These are phyloP conservation scores for Aspergillus melleus DNA, from an alignment of 2,329 filamentous ascomycete species.

Conservation along the genomic window DNA sequence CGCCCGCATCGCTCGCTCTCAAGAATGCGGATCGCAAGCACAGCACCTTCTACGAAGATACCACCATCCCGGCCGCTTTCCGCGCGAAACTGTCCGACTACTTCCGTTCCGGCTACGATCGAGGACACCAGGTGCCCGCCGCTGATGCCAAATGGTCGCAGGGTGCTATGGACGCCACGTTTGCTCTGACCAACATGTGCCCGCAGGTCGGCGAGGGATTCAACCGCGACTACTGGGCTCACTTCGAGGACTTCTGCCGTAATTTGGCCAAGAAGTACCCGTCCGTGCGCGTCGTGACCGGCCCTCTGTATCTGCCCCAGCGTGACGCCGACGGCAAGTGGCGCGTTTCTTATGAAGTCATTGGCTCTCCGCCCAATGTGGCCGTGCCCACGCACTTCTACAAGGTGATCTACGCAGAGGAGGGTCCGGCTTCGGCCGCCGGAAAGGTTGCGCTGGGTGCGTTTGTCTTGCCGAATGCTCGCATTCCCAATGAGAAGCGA, in stretches of 20 bases:
- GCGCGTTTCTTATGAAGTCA: constrained; percentile 93
- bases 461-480: constrained; percentile 91
- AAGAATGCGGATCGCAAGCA: constrained; percentile 80
- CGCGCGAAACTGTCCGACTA: constrained; percentile 91
- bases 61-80: constrained; percentile 77
- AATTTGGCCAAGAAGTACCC: constrained; percentile 78
- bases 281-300: constrained; percentile 86
- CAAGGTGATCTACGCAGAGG: constrained; percentile 97
- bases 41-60: constrained; percentile 81
- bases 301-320: constrained; percentile 88
- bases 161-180: constrained; percentile 90
- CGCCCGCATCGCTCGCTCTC: constrained; percentile 72
- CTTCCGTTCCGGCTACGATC: constrained; percentile 89
- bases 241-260: constrained; percentile 96
- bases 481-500: constrained; percentile 83
- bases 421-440: constrained; percentile 57
- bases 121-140: constrained; percentile 94
- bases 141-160: constrained; percentile 97
- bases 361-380: constrained; percentile 88
- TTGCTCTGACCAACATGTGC: constrained; percentile 93
- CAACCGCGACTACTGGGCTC: constrained; percentile 98
- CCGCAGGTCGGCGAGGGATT: constrained; percentile 98
- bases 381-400: constrained; percentile 98
- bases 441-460: constrained; percentile 86
- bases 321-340: constrained; percentile 89